Conservation (phyloP, 2,329 filamentous ascomycete species). For the Pseudogymnoascus sp. region DNA sequence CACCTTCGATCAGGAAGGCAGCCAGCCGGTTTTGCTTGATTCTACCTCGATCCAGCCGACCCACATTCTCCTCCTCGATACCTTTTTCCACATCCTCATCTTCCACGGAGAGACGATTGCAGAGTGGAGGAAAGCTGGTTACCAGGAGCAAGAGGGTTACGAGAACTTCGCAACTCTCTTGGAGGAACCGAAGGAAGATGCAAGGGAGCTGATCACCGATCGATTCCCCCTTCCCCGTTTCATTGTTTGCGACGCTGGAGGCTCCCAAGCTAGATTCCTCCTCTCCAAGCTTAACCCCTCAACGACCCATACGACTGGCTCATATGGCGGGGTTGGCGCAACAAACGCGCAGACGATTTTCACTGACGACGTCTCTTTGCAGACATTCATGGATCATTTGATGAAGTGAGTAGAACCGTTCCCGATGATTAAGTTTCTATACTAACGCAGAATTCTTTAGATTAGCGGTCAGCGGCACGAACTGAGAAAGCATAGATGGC, state of each 20-base stretch:
- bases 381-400: slow-evolving; percentile 98
- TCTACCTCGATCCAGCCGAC: slow-evolving; percentile 93
- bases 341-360: slow-evolving; percentile 97
- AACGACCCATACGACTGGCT: slow-evolving; percentile 88
- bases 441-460: slow-evolving; percentile 21
- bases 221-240: slow-evolving; percentile 97
- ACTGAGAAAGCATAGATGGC: slow-evolving; percentile 25
- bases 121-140: slow-evolving; percentile 95
- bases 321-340: slow-evolving; percentile 77
- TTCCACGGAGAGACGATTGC: slow-evolving; percentile 98
- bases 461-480: slow-evolving; percentile 42
- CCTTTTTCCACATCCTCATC: slow-evolving; percentile 98
- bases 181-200: slow-evolving; percentile 93
- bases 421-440: background rate
- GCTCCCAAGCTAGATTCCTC: slow-evolving; percentile 93
- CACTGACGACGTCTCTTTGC: slow-evolving; percentile 93
- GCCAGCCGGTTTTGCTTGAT: slow-evolving; percentile 87
- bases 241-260: slow-evolving; percentile 97
- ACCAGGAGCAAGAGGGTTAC: slow-evolving; percentile 96
- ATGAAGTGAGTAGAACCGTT: slow-evolving; percentile 70
- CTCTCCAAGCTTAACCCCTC: slow-evolving; percentile 95
- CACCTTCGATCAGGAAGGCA: slow-evolving; percentile 90
- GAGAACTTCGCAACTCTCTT: slow-evolving; percentile 87
- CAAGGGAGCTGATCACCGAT: slow-evolving; percentile 91
- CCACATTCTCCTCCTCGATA: slow-evolving; percentile 89